These are phyloP conservation scores for Globisporangium carolinianum DNA, from an alignment of 352 stramenopile species.

Conservation along the genomic window DNA sequence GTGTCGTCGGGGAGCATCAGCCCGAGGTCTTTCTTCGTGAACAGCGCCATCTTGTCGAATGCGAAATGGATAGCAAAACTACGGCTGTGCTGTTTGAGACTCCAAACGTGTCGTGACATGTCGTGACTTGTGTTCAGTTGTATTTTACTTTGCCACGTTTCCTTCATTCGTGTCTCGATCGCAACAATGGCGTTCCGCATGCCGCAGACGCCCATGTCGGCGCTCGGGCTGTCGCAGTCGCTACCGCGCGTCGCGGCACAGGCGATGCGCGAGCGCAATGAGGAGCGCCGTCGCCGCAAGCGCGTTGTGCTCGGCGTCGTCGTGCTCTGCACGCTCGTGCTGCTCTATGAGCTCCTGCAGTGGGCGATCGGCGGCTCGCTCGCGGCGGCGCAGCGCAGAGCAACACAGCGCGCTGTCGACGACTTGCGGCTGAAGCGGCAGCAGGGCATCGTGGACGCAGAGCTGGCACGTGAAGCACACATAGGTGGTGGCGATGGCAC, in stretches of 20 bases:
- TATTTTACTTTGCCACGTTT: neutral
- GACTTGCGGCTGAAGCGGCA: slow-evolving; percentile 17
- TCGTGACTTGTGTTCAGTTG: too few relatives aligned
- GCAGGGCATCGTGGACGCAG: slow-evolving; percentile 12
- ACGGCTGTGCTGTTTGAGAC: neutral
- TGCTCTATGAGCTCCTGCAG: slow-evolving; percentile 30
- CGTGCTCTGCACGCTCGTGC: slow-evolving; percentile 19
- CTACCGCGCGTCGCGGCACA: slow-evolving; percentile 16
- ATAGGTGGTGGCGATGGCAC: neutral
- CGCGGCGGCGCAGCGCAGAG: slow-evolving; percentile 15
- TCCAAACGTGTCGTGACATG: too few relatives aligned
- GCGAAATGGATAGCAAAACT: too few relatives aligned
- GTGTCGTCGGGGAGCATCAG: slow-evolving; percentile 76
- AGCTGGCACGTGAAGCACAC: slow-evolving; percentile 11
- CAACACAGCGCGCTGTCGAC: slow-evolving; percentile 22
- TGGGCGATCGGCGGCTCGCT: slow-evolving; percentile 31
- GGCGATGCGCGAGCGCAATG: slow-evolving; percentile 10
- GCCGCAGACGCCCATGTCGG: slow-evolving; percentile 49
- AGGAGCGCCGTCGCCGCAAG: slow-evolving; percentile 9
- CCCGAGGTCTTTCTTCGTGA: slow-evolving; percentile 85
- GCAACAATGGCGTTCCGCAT: slow-evolving; percentile 14
- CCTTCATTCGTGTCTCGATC: neutral
- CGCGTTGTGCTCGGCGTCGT: slow-evolving; percentile 18
- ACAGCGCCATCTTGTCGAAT: slow-evolving; percentile 52
- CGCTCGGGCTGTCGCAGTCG: slow-evolving; percentile 44